phyloP scores from a whole-genome alignment of 495 filamentous ascomycete genomes.

The Aspergillus carlsbadensis region DNA sequence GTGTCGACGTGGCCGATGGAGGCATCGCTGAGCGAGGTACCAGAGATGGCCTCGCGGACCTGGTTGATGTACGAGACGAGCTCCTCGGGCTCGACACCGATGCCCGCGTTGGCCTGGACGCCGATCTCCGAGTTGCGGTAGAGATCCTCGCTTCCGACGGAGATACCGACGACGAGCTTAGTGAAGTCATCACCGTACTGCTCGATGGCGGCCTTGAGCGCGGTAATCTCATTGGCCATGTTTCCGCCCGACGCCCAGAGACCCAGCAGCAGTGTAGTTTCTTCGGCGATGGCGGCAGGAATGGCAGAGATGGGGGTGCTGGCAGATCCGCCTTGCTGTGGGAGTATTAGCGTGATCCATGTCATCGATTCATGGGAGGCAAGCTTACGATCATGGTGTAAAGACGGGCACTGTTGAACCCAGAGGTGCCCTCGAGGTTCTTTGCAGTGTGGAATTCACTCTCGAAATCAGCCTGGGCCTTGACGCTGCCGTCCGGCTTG shows the following conservation, averaged over 20 bases:
- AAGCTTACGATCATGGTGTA: slow-evolving; percentile 56
- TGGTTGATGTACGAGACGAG: slow-evolving; percentile 66
- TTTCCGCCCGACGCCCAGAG: slow-evolving; percentile 74
- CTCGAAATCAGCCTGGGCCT: slow-evolving; percentile 65
- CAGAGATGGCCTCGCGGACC: slow-evolving; percentile 56
- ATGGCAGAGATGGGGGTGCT: slow-evolving; percentile 66
- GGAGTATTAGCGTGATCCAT: slow-evolving; percentile 8
- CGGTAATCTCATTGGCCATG: slow-evolving; percentile 67
- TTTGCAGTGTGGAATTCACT: slow-evolving; percentile 69
- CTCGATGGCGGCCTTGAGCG: slow-evolving; percentile 61
- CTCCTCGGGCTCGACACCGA: slow-evolving; percentile 56
- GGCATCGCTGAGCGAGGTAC: slow-evolving; percentile 53
- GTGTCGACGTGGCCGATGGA: slow-evolving; percentile 88
- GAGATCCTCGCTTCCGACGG: slow-evolving; percentile 86
- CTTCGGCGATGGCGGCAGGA: slow-evolving; percentile 72
- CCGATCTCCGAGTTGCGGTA: slow-evolving; percentile 72
- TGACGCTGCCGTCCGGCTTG: slow-evolving; percentile 59
- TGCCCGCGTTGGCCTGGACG: slow-evolving; percentile 49
- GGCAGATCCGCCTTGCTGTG: slow-evolving; percentile 54
- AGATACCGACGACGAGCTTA: slow-evolving; percentile 74
- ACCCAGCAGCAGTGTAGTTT: slow-evolving; percentile 72
- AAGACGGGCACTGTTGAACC: slow-evolving; percentile 71
- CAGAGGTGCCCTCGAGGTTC: slow-evolving; percentile 64
- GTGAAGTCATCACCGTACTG: slow-evolving; percentile 62
- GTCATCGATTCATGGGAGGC: background rate